These are phyloP conservation scores for Vinca minor DNA, from an alignment of 257 asterid genomes.

Conservation along the genomic window DNA sequence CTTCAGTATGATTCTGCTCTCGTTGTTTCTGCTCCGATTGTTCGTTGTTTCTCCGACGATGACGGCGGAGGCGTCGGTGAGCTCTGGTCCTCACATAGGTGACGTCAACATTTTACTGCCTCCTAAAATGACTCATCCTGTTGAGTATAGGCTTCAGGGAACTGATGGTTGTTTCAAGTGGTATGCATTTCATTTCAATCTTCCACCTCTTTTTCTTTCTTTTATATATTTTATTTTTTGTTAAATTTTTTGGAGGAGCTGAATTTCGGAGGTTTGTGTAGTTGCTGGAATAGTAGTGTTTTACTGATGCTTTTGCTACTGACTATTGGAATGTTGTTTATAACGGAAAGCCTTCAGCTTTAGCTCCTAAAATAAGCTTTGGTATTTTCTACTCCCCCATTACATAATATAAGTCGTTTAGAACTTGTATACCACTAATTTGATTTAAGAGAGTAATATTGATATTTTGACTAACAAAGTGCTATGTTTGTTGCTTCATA, in stretches of 20 bases:
- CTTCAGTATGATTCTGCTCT: conserved; percentile 2
- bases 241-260: neutral
- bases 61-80: conserved; percentile 15
- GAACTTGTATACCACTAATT: too few relatives aligned
- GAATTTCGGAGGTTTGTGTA: neutral
- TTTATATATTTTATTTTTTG: neutral
- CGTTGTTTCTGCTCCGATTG: neutral
- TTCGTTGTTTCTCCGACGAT: neutral
- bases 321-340: neutral
- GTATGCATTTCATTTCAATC: conserved; percentile 22
- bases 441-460: too few relatives aligned
- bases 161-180: conserved; percentile 94
- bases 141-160: conserved; percentile 88
- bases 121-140: conserved; percentile 86
- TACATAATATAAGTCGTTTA: too few relatives aligned
- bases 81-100: conserved; percentile 79
- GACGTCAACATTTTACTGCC: conserved; percentile 86
- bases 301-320: neutral
- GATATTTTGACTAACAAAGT: too few relatives aligned
- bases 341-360: neutral
- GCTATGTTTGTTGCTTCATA: too few relatives aligned
- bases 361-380: neutral
- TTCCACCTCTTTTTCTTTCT: neutral
- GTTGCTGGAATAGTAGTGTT: neutral
- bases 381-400: neutral